Evolutionary conservation across 2,329 filamentous ascomycete species (phyloP), one percentile per base, ranked within the genome.

Genomic region (Ascochyta fabae): DNA sequence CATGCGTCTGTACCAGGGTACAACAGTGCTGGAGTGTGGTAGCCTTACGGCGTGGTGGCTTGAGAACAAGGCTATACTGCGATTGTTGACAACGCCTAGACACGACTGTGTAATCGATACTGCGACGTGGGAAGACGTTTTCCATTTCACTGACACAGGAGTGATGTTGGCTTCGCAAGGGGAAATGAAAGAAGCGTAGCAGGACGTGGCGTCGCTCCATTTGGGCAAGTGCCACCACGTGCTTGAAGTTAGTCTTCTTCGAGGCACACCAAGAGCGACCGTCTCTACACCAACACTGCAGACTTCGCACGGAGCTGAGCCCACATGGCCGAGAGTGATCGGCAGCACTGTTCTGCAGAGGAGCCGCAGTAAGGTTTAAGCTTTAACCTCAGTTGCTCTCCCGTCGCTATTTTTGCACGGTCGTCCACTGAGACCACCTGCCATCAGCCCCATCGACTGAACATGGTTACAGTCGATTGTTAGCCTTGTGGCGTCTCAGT

Each of bases 321-420:
- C 51, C 51, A 57, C 41, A 46, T 44, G 48, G 42, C 34, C 46
- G 42, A 47, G 45, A 29, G 31, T 49, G 34, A 53, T 53, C 46
- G 43, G 23, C 51, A 15, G 24, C 24, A 23, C 40, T 16, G 51
- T 26, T 52, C 39, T 23, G 48, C 44, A 49, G 43, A 35, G 29
- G 51, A 53, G 51, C 54, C 48, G 48, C 52, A 43, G 52, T 41
- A 53, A 42, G 38, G 27, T 42, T 58, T 45, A 62, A 62, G 56
- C 56, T 56, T 60, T 54, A 50, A 48, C 54, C 48, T 62, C 53
- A 54, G 57, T 51, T 51, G 53, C 59, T 58, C 59, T 64, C 61
- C 59, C 59, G 54, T 56, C 47, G 36, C 61, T 64, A 62, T 62
- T 62, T 44, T 49, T 33, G 53, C 53, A 42, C 36, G 13, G 53